Evolutionary conservation across 1,284 basidiomycete genomes (phyloP).

Genomic region (Amylostereum areolatum): DNA sequence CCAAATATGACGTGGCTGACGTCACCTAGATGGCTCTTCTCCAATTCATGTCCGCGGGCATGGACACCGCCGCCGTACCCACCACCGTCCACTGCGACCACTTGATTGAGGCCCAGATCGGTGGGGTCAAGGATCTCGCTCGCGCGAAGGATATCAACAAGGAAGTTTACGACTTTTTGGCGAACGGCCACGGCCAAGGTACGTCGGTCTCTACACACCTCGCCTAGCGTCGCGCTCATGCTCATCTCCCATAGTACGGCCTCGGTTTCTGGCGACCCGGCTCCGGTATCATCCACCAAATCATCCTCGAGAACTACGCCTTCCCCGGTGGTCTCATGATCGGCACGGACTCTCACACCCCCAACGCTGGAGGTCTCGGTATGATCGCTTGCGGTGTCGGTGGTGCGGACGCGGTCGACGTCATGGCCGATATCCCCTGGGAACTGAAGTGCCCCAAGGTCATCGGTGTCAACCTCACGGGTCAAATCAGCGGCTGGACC

Average conservation of each 20-base stretch:
- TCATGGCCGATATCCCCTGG: conserved; percentile 97
- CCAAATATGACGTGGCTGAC: not conserved
- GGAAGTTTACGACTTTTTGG: conserved; percentile 99
- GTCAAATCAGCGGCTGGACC: conserved; percentile 95
- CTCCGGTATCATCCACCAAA: conserved; percentile 97
- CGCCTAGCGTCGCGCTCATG: conserved; percentile 6
- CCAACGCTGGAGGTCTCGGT: conserved; percentile 97
- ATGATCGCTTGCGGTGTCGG: conserved; percentile 99
- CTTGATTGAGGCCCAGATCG: conserved; percentile 95
- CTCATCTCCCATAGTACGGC: conserved; percentile 62
- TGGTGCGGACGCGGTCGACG: conserved; percentile 98
- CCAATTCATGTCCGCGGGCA: conserved; percentile 99
- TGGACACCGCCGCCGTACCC: conserved; percentile 95
- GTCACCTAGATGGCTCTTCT: conserved; percentile 88
- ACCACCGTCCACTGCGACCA: conserved; percentile 99
- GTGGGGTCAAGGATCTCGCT: conserved; percentile 89
- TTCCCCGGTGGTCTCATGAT: conserved; percentile 99
- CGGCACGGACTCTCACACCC: conserved; percentile 98
- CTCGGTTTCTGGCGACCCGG: conserved; percentile 99
- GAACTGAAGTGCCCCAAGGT: conserved; percentile 99
- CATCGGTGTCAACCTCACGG: conserved; percentile 95
- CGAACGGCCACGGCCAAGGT: conserved; percentile 95
- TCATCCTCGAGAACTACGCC: conserved; percentile 98
- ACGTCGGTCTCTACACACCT: conserved; percentile 12
- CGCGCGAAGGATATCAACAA: conserved; percentile 94